These are phyloP conservation scores for Pseudogymnoascus sp. DNA, from an alignment of 2,329 filamentous ascomycete genomes.

Conservation along the genomic window DNA sequence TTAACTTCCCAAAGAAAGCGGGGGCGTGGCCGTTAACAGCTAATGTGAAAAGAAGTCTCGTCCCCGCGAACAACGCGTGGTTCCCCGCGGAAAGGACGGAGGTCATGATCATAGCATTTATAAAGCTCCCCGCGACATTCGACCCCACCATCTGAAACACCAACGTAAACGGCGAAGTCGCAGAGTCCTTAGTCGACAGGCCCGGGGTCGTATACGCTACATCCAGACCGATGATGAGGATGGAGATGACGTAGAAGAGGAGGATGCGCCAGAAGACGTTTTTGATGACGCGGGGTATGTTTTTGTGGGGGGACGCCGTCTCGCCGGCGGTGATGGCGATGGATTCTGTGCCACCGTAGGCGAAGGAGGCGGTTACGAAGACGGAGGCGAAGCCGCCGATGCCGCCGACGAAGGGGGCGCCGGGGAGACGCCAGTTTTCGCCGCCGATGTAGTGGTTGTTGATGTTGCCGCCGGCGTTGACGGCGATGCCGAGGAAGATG, in stretches of 20 bases:
- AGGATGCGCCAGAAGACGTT: slow-evolving; percentile 55
- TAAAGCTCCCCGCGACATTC: slow-evolving; percentile 46
- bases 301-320: slow-evolving; percentile 53
- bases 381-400: slow-evolving; percentile 60
- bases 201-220: slow-evolving; percentile 41
- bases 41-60: slow-evolving; percentile 49
- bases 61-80: slow-evolving; percentile 49
- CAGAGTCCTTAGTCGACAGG: slow-evolving; percentile 35
- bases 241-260: slow-evolving; percentile 41
- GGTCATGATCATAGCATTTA: slow-evolving; percentile 55
- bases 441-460: slow-evolving; percentile 49
- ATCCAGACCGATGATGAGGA: slow-evolving; percentile 50
- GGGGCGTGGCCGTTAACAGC: slow-evolving; percentile 50
- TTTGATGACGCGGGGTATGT: slow-evolving; percentile 53
- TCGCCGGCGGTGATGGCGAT: slow-evolving; percentile 61
- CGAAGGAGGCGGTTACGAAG: slow-evolving; percentile 54
- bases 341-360: slow-evolving; percentile 54
- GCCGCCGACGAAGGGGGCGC: slow-evolving; percentile 56
- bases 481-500: slow-evolving; percentile 54
- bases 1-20: slow-evolving; percentile 42
- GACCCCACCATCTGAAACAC: slow-evolving; percentile 53
- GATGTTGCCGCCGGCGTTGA: slow-evolving; percentile 50
- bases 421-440: slow-evolving; percentile 49
- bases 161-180: slow-evolving; percentile 49
- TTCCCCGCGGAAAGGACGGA: slow-evolving; percentile 52